Conservation (phyloP, 495 filamentous ascomycete species). For the Podospora fimiseda region DNA sequence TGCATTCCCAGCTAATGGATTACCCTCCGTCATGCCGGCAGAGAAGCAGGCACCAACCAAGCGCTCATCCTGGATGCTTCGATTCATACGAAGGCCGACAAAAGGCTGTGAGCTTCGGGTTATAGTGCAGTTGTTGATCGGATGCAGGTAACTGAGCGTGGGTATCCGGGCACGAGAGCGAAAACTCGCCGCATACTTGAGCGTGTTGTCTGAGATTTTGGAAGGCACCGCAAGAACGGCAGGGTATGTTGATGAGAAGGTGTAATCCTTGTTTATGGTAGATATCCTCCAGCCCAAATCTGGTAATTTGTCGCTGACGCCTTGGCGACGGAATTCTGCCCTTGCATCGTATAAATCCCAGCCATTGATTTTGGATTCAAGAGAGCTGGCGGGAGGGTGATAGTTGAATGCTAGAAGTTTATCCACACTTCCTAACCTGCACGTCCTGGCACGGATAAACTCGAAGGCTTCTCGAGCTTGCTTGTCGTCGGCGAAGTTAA, state of each 20-base stretch:
- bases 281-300: constrained; percentile 87
- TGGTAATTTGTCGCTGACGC: constrained; percentile 65
- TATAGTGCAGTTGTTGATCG: constrained; percentile 94
- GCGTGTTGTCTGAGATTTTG: constrained; percentile 87
- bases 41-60: constrained; percentile 89
- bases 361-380: constrained; percentile 70
- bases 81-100: constrained; percentile 77
- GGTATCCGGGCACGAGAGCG: constrained; percentile 85
- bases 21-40: constrained; percentile 48
- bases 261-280: constrained; percentile 79
- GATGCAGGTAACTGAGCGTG: constrained; percentile 84
- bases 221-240: constrained; percentile 75
- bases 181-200: constrained; percentile 88
- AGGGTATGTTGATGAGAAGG: constrained; percentile 93
- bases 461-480: constrained; percentile 84
- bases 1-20: constrained; percentile 11
- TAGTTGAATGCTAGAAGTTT: constrained; percentile 91
- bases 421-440: constrained; percentile 74
- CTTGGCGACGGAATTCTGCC: constrained; percentile 74
- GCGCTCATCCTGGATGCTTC: constrained; percentile 93
- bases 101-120: constrained; percentile 91
- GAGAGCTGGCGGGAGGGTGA: constrained; percentile 51
- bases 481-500: constrained; percentile 73
- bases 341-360: constrained; percentile 85
- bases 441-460: constrained; percentile 74